Evolutionary conservation across 805 yeast genomes (phyloP), one percentile per base, ranked within the genome.

Genomic region (Saccharomycopsis lassenensis): DNA sequence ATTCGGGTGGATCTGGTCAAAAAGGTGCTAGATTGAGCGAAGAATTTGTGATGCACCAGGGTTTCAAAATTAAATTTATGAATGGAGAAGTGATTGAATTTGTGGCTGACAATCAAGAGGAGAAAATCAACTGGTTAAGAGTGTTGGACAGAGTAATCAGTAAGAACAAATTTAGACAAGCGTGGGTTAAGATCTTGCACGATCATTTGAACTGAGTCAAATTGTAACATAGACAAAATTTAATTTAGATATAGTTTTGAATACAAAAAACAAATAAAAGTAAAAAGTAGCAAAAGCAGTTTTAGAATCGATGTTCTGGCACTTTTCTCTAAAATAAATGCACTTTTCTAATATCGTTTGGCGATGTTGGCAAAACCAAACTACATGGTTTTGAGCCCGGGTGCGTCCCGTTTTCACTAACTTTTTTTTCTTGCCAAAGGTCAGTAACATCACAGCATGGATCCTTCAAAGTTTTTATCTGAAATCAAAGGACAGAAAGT

Each of bases 1-100:
- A 50, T 15, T n/a, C n/a, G n/a, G n/a, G n/a, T n/a, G 68, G 63
- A 20, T 37, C 34, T 7, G 24, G 7, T 11, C 12, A 21, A 19
- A 18, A 11, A 3, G 51, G 48, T 43, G 65, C 91, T 56, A 69
- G 78, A 50, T 71, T 81, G 51, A 79, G 87, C 48, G 93, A 82
- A 49, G 74, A 79, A 24, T 61, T 77, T 25, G 56, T 77, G 33
- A 61, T 78, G 51, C 78, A 76, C 42, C 79, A 82, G 43, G 76
- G 86, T 8, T 84, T 87, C 65, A 77, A 77, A 50, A 57, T 87
- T 33, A 60, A 63, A 43, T 87, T 87, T 55, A 67, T 72, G 28
- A 81, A 87, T 52, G 87, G 84, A 4, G 96, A 87, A 55, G 62
- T 71, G 3, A 80, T 87, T 35, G 82, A 76, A 45, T 83, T 89